These are phyloP conservation scores for Colletotrichum shisoi DNA, from an alignment of 2,329 filamentous ascomycete genomes.

Conservation along the genomic window DNA sequence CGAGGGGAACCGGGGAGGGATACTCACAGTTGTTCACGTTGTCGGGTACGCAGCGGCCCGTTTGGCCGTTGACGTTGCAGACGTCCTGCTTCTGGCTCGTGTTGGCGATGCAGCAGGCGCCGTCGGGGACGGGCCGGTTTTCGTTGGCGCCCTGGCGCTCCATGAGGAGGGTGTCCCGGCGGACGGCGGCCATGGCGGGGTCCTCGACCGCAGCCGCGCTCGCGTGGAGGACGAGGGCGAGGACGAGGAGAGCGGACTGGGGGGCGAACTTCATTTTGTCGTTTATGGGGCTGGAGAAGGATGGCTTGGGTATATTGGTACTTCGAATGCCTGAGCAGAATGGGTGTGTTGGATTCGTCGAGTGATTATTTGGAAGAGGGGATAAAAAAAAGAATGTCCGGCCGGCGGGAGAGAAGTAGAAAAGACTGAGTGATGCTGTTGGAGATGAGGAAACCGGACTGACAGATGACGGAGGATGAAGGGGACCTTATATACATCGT, in stretches of 20 bases:
- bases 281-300: neutral
- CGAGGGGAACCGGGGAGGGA: neutral
- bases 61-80: conserved; percentile 47
- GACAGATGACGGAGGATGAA: neutral
- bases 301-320: neutral
- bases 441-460: neutral
- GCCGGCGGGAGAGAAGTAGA: conserved; percentile 36
- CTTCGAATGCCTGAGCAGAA: neutral
- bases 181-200: conserved; percentile 40
- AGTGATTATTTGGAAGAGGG: neutral
- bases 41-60: conserved; percentile 48
- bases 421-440: conserved; percentile 22
- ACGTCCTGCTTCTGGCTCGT: conserved; percentile 50
- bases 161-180: conserved; percentile 41
- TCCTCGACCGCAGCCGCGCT: conserved; percentile 40
- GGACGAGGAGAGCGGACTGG: conserved; percentile 42
- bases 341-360: neutral
- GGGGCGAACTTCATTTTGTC: conserved; percentile 46
- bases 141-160: conserved; percentile 49
- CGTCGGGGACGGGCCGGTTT: conserved; percentile 48
- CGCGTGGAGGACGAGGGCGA: conserved; percentile 42
- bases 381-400: conserved; percentile 25
- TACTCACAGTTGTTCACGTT: conserved; percentile 49
- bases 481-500: conserved; percentile 18
- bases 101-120: conserved; percentile 49